Percentiles rank a stretch among this genome's conserved stretches.
These are phyloP conservation scores for Phytophthora cactorum DNA, from an alignment of 352 stramenopile genomes.

Conservation along the genomic window DNA sequence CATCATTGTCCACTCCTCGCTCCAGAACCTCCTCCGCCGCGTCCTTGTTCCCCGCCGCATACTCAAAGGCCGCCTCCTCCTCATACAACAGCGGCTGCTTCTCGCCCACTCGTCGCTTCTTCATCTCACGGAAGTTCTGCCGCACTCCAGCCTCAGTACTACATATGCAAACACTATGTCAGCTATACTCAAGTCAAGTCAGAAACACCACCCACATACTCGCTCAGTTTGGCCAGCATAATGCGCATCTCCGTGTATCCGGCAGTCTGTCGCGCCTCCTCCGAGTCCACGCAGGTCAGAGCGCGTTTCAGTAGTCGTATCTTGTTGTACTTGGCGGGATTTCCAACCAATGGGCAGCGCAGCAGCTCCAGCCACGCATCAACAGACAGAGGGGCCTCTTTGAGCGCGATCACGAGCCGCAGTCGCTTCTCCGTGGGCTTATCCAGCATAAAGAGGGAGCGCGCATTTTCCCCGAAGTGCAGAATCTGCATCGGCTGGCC, in stretches of 20 bases:
- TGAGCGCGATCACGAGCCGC: slow-evolving; percentile 55
- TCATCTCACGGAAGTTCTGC: slow-evolving; percentile 67
- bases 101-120: slow-evolving; percentile 57
- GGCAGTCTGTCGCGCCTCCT: slow-evolving; percentile 29
- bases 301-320: slow-evolving; percentile 52
- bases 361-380: slow-evolving; percentile 65
- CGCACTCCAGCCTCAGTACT: slow-evolving; percentile 55
- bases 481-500: slow-evolving; percentile 26
- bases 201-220: slow-evolving; percentile 29
- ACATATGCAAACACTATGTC: slow-evolving; percentile 3
- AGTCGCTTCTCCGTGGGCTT: slow-evolving; percentile 48
- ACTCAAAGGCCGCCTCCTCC: slow-evolving; percentile 73
- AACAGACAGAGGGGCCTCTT: slow-evolving; percentile 49
- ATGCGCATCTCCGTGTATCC: slow-evolving; percentile 74
- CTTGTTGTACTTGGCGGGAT: slow-evolving; percentile 49
- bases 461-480: slow-evolving; percentile 69
- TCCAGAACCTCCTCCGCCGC: slow-evolving; percentile 61
- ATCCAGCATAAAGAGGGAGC: slow-evolving; percentile 66
- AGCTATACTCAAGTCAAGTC: slow-evolving; percentile 1
- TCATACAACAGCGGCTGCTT: slow-evolving; percentile 60
- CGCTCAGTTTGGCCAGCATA: slow-evolving; percentile 56
- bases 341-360: slow-evolving; percentile 47
- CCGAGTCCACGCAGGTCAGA: slow-evolving; percentile 44
- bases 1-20: slow-evolving; percentile 52
- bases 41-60: slow-evolving; percentile 47